Base-by-base conservation (phyloP, 139 green algal species). In the Tetradesmus obliquus region DNA sequence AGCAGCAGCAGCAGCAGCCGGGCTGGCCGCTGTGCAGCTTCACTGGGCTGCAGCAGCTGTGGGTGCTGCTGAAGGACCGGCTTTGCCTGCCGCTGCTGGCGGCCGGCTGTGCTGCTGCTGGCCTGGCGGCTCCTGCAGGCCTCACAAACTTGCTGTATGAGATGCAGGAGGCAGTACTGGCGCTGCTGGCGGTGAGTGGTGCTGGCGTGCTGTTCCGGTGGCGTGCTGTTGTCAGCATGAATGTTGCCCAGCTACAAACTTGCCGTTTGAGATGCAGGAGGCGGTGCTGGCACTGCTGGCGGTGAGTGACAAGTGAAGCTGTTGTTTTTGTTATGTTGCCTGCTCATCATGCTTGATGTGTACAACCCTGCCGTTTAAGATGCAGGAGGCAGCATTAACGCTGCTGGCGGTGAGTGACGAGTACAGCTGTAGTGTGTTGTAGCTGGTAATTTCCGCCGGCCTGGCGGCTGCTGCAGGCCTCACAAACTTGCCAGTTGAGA, bases 1-100 rank as follows among this genome's bases (percentile, higher is more conserved):
- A 88, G 83, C 58, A 74, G 82, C 24, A 79, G 32, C 55, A 80
- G 15, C 84, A 66, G 15, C 24, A 81, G 24, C 79, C 32, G 22
- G n/a, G 84, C 58, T 79, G 22, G 12, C 22, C n/a, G 17, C 82
- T 71, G 55, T 71, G 55, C 55, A 6, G 8, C 1, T 76, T 71
- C 72, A 53, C 6, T 32, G 57, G 45, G 13, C 79, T 74, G 24
- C 79, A 19, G 12, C 60, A 79, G 88, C 15, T 86, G 5, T 85
- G 60, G 51, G 66, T 79, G 45, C 1, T 79, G 79, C 8, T 53
- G 15, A 84, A 87, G 71, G 79, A 85, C 17, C n/a, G 74, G 20
- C 79, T 95, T n/a, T 93, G 91, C 86, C 66, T 79, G 19, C 22
- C 55, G 32, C 93, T 96, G 84, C 91, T 94, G 79, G 92, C 94